Conservation (phyloP, 1,139 yeast genomes). For the Geotrichum citri-aurantii region DNA sequence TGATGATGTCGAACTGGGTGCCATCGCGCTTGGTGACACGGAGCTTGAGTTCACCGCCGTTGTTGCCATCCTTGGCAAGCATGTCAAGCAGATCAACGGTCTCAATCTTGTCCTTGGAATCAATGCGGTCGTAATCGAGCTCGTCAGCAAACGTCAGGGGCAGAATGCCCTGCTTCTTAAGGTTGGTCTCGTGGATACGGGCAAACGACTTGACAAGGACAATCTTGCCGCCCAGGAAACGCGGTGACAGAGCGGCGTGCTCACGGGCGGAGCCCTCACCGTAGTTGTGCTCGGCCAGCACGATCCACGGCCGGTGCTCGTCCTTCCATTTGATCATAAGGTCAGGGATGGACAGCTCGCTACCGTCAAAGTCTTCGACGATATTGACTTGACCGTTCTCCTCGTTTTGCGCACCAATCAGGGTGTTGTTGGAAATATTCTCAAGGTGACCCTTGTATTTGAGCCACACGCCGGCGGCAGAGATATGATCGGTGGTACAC, state of each 20-base stretch:
- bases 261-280: constrained; percentile 99
- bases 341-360: constrained; percentile 75
- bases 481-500: constrained; percentile 97
- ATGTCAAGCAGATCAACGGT: constrained; percentile 72
- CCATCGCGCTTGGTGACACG: constrained; percentile 75
- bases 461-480: constrained; percentile 99
- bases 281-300: constrained; percentile 96
- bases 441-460: constrained; percentile 97
- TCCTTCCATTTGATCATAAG: constrained; percentile 93
- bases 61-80: constrained; percentile 74
- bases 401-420: constrained; percentile 94
- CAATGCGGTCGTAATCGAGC: constrained; percentile 90
- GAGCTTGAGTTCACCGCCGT: constrained; percentile 73
- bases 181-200: constrained; percentile 91
- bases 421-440: constrained; percentile 88
- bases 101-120: constrained; percentile 81
- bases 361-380: constrained; percentile 83
- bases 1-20: constrained; percentile 56
- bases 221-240: constrained; percentile 98
- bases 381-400: constrained; percentile 94
- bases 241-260: constrained; percentile 99
- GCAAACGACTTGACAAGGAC: constrained; percentile 97
- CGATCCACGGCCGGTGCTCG: constrained; percentile 89
- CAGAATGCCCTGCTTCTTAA: constrained; percentile 95
- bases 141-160: constrained; percentile 89